Evolutionary conservation across 306 rosid genomes (phyloP).

Genomic region (Parietaria judaica): DNA sequence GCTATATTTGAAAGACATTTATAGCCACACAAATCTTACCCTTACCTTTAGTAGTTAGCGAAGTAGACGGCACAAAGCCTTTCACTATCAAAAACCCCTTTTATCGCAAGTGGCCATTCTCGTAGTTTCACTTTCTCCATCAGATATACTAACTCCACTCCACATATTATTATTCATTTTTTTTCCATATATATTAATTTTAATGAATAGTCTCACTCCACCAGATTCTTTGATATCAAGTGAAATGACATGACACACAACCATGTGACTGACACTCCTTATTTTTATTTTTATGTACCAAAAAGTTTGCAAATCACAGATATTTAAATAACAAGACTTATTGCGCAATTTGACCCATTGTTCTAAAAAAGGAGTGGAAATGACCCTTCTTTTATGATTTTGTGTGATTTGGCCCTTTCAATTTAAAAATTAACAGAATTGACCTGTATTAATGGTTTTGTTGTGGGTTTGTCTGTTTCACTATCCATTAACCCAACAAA

Average conservation of each 20-base stretch:
- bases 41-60: not conserved
- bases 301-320: conserved; percentile 5
- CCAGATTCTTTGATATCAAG: not conserved
- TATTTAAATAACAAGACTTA: not conserved
- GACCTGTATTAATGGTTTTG: no score
- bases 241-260: not conserved
- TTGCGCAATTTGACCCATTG: no score
- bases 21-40: conserved; percentile 8
- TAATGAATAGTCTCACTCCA: conserved; percentile 7
- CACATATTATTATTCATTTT: not conserved
- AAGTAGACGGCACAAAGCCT: not conserved
- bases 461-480: no score
- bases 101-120: not conserved
- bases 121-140: no score
- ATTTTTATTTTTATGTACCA: conserved; percentile 15
- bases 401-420: no score
- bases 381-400: no score
- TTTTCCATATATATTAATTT: not conserved
- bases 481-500: no score
- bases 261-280: conserved; percentile 7
- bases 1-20: not conserved
- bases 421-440: no score
- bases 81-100: not conserved
- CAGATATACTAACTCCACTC: not conserved
- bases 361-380: no score